A percentile compares a stretch with the other conserved stretches of the same genome.
phyloP scores from a whole-genome alignment of 2,329 filamentous ascomycete species.

The Mycosphaerella sp. region DNA sequence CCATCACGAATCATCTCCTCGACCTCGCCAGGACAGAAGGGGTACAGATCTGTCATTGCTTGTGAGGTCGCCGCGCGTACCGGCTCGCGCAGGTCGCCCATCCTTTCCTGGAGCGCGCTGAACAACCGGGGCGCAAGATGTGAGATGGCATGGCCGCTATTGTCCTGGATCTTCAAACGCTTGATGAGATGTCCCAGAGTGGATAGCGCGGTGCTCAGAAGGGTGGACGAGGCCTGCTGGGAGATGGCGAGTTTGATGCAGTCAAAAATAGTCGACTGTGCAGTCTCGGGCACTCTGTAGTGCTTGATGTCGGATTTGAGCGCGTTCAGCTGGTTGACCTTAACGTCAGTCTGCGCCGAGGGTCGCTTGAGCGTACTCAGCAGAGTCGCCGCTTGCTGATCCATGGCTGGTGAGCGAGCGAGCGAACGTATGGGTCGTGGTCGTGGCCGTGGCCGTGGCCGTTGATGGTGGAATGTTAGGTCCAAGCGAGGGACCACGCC shows the following conservation, averaged over 20 bases:
- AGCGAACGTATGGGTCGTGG: conserved; percentile 1
- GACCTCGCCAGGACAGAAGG: conserved; percentile 62
- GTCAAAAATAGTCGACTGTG: conserved; percentile 70
- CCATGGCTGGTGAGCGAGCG: conserved; percentile 43
- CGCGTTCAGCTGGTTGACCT: conserved; percentile 63
- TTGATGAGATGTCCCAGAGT: conserved; percentile 83
- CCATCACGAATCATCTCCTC: conserved; percentile 73
- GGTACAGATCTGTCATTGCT: conserved; percentile 70
- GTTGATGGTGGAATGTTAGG: not conserved
- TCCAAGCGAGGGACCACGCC: too few species aligned
- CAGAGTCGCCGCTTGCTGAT: conserved; percentile 50
- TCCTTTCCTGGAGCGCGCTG: conserved; percentile 70
- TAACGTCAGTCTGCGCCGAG: conserved; percentile 62
- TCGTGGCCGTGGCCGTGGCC: not conserved
- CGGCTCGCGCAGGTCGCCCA: conserved; percentile 85
- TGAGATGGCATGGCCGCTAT: conserved; percentile 61
- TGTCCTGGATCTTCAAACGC: conserved; percentile 76
- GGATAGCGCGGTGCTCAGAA: conserved; percentile 78
- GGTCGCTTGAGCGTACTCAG: conserved; percentile 52
- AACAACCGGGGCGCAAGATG: conserved; percentile 62
- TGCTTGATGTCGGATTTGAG: conserved; percentile 90
- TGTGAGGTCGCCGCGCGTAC: conserved; percentile 67
- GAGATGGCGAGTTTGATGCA: conserved; percentile 67
- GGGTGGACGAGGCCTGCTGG: conserved; percentile 64
- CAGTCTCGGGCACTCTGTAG: conserved; percentile 72